Evolutionary conservation across 106 monocot genomes (phyloP), one percentile per base, ranked within the genome.

Genomic region (Vanilla planifolia): DNA sequence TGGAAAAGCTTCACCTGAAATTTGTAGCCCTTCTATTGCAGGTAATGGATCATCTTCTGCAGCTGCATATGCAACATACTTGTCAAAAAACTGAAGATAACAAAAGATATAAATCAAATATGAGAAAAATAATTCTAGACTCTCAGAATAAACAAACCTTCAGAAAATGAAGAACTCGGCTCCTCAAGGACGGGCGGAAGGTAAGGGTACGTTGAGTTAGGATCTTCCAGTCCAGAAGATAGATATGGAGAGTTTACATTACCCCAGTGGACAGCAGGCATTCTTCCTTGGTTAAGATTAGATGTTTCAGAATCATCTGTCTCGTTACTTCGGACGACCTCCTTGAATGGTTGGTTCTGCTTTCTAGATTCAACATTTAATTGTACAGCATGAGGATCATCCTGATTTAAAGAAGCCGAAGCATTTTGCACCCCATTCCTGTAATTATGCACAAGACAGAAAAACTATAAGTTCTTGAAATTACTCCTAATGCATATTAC

Each of bases 31-130:
- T 23, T 92, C 81, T 78, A 99, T 88, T 41, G 67, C 98, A 39
- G 98, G 98, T 68, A 92, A 76, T 21, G 88, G 88, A 75, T 99
- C 98, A 80, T 92, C 88, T 51, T 99, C 98, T 30, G 92, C 93
- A 73, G 82, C 94, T 89, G 76, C 19, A 75, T 15, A 39, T 62
- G 34, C 42, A 48, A 33, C 36, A 55, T 23, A 66, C 6, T 57
- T 33, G 61, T 25, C 27, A 51, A 42, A 29, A 28, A 0, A 67
- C 30, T 29, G 24, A 28, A 8, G 8, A 41, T 33, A 45, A 42
- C 47, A 50, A 63, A 70, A 29, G 47, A 26, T 4, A 43, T 10
- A 19, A 61, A 47, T 72, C 14, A 3, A 25, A 41, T 15, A 35
- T 47, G 10, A 50, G 1, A 48, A n/a, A 19, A 41, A 51, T 59